These are phyloP conservation scores for Psidium friedrichsthalianum DNA, from an alignment of 345 rosid species.

Conservation along the genomic window DNA sequence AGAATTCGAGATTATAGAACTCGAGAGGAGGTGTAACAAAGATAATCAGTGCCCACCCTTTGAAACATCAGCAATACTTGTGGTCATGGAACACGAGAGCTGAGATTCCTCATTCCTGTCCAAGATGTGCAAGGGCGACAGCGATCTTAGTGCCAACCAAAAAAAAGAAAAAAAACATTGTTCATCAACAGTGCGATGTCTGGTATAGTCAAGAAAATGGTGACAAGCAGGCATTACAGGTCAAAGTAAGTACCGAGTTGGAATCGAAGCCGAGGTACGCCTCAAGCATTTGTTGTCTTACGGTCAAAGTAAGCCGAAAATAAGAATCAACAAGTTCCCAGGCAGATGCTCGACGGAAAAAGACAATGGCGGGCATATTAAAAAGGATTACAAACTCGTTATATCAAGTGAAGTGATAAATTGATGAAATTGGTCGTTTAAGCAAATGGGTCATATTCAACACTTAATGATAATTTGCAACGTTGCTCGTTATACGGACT, in stretches of 20 bases:
- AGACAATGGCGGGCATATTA: neutral
- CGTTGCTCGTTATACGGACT: neutral
- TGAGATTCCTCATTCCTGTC: constrained; percentile 1
- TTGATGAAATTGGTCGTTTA: neutral
- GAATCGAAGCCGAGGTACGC: neutral
- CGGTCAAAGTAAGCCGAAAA: neutral
- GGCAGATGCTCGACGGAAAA: neutral
- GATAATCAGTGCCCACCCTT: neutral
- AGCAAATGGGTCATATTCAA: neutral
- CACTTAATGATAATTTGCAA: neutral
- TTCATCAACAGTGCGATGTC: constrained; percentile 80
- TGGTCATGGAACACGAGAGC: neutral
- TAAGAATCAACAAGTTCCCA: neutral
- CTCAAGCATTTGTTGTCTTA: neutral
- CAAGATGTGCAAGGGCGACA: constrained; percentile 48
- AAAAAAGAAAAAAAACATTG: constrained; percentile 23
- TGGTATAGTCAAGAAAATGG: neutral
- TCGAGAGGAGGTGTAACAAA: neutral
- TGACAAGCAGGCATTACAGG: neutral
- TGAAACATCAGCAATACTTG: neutral
- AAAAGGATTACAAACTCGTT: neutral
- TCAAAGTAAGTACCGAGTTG: constrained; percentile 21
- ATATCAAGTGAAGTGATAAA: neutral
- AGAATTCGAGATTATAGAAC: neutral
- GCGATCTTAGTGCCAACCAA: constrained; percentile 57